phyloP scores from a whole-genome alignment of 2,329 filamentous ascomycete species.

The Basipetospora chlamydospora region DNA sequence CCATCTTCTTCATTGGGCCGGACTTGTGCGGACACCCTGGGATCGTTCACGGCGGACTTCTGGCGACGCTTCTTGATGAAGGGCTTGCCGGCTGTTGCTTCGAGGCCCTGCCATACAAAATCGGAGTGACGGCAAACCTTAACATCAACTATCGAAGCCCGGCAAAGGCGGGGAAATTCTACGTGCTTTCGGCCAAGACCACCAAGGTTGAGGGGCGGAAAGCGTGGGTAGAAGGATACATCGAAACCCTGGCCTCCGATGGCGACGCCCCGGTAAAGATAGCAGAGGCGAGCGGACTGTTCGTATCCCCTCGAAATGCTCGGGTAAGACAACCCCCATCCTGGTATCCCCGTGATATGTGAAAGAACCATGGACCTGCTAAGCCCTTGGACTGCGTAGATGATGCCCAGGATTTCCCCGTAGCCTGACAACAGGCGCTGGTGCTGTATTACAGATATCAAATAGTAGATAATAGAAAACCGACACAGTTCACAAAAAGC shows the following conservation, averaged over 20 bases:
- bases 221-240: conserved; percentile 78
- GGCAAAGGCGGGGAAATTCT: conserved; percentile 56
- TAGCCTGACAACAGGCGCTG: no score
- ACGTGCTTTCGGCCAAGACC: conserved; percentile 68
- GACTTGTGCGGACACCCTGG: conserved; percentile 81
- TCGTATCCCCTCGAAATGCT: conserved; percentile 76
- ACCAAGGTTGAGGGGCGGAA: conserved; percentile 82
- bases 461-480: no score
- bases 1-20: conserved; percentile 61
- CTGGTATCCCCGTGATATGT: no score
- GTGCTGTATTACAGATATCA: no score
- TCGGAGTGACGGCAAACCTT: conserved; percentile 75
- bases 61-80: conserved; percentile 90
- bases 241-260: conserved; percentile 58
- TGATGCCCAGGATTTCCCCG: no score
- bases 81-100: conserved; percentile 81
- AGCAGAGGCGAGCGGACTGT: conserved; percentile 73
- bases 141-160: conserved; percentile 73
- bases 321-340: no score
- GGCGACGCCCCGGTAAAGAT: conserved; percentile 52
- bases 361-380: no score
- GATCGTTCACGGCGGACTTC: conserved; percentile 76
- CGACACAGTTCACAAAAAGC: no score
- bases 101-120: conserved; percentile 69
- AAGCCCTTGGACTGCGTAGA: no score